Evolutionary conservation across 2,329 filamentous ascomycete species (phyloP).

Genomic region (Ustulina deusta): DNA sequence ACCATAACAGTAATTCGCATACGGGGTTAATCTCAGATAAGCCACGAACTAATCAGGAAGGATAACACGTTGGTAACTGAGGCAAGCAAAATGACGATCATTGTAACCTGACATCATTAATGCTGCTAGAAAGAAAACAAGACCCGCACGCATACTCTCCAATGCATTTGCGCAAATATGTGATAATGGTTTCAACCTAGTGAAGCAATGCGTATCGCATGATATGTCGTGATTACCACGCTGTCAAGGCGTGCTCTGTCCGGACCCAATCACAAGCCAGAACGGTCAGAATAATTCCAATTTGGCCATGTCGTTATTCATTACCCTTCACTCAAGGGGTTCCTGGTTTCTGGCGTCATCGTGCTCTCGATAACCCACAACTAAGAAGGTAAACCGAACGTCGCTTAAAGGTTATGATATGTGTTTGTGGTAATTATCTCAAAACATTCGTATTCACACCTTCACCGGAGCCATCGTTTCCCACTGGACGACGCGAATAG

Average conservation of each 20-base stretch:
- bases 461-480: not conserved
- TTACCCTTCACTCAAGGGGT: constrained; percentile 7
- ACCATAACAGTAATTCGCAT: not conserved
- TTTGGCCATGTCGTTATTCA: constrained; percentile 11
- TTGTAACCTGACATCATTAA: not conserved
- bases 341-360: constrained; percentile 34
- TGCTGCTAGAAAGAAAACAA: not conserved
- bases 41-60: not conserved
- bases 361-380: not conserved
- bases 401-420: not conserved
- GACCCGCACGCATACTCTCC: not conserved
- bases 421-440: not conserved
- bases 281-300: not conserved
- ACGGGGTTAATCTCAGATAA: not conserved
- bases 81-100: not conserved
- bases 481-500: not conserved
- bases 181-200: not conserved
- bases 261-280: constrained; percentile 32
- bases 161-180: too few species aligned
- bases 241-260: constrained; percentile 36
- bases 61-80: not conserved
- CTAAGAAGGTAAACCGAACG: not conserved
- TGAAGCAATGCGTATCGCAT: constrained; percentile 8
- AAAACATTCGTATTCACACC: not conserved
- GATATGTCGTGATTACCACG: constrained; percentile 37